Evolutionary conservation across 2,329 filamentous ascomycete species (phyloP), one percentile per base, ranked within the genome.

Genomic region (Penicillium sclerotiorum): DNA sequence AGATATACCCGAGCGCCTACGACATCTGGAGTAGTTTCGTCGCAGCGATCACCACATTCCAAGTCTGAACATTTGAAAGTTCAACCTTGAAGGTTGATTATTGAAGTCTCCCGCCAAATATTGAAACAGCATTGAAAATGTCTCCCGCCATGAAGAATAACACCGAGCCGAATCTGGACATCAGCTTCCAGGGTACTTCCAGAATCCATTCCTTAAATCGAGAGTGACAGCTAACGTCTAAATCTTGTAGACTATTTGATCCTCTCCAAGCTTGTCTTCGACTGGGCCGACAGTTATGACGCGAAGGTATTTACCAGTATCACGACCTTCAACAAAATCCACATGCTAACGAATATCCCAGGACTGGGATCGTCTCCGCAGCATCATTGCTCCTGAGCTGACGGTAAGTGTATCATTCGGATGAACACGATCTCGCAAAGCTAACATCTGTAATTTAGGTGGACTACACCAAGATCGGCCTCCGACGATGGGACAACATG

Each of bases 381-480:
- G 63, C 27, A 73, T 73, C 58, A 69, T 79, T 37, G 74, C 77
- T 11, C 75, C 76, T 22, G 64, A 59, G 2, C 48, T 66, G 37
- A 64, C 55, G 18, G 64, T 56, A 55, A 35, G 40, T 37, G 20
- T 13, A 27, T 12, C 12, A 1, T 2, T 8, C 21, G 22, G 9
- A 1, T 23, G 25, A 30, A 8, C 5, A 2, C 21, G n/a, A 6
- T 8, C 12, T 23, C 35, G 1, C 7, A 15, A 21, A 9, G 6
- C 32, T 37, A 20, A 43, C 30, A 20, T 18, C 23, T 12, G 8
- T 2, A 5, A 18, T 8, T 12, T 67, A 86, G 78, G 80, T 90
- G 61, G 88, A 91, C 76, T 91, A 91, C 79, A 82, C 80, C 43
- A 77, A 79, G 33, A 82, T 86, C 68, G 77, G 83, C 45, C 76